Conservation (phyloP, 495 filamentous ascomycete genomes). For the Diplogelasinospora grovesii region DNA sequence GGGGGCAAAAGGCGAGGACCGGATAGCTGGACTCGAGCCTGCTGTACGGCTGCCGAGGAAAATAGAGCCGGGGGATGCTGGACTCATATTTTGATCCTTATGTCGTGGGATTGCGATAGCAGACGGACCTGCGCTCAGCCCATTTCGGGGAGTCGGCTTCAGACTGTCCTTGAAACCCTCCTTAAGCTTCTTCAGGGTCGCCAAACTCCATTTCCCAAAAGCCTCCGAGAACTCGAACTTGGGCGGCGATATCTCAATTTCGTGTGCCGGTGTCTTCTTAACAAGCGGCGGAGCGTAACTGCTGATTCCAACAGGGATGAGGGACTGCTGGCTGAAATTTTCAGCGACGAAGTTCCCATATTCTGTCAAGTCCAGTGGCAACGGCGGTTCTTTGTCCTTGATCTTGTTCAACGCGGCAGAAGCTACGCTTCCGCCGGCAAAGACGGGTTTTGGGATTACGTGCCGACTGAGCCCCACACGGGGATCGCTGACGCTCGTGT, state of each 20-base stretch:
- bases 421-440: constrained; percentile 32
- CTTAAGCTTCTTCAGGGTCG: constrained; percentile 26
- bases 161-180: too few relatives aligned
- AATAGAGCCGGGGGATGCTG: constrained; percentile 12
- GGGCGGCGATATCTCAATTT: constrained; percentile 21
- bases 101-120: too few relatives aligned
- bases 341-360: too few relatives aligned
- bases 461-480: constrained; percentile 38
- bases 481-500: constrained; percentile 39
- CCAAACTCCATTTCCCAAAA: constrained; percentile 23
- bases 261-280: constrained; percentile 15
- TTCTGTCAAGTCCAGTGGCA: neutral
- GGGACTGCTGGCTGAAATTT: too few relatives aligned
- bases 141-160: too few relatives aligned
- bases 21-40: constrained; percentile 20
- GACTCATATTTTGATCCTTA: constrained; percentile 1
- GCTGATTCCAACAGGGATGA: constrained; percentile 23
- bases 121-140: too few relatives aligned
- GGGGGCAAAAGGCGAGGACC: constrained; percentile 23
- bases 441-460: constrained; percentile 28
- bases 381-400: constrained; percentile 14
- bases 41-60: constrained; percentile 24
- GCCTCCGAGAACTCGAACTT: too few relatives aligned
- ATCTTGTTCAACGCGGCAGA: constrained; percentile 34
- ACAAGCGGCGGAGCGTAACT: constrained; percentile 28